Evolutionary conservation across 2,329 filamentous ascomycete genomes (phyloP).

Genomic region (Calonectria hongkongensis): DNA sequence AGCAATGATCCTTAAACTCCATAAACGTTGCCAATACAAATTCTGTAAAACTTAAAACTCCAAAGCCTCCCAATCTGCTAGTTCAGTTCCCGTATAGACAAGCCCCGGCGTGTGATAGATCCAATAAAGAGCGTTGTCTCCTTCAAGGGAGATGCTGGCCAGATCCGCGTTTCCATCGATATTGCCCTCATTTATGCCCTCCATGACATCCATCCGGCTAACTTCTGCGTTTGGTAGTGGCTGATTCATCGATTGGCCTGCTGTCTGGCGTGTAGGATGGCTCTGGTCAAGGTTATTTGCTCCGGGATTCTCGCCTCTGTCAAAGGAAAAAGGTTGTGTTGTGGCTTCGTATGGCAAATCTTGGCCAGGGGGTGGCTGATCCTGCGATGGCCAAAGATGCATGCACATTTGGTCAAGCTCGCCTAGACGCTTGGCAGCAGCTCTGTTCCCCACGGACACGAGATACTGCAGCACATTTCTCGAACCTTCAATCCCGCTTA

Average conservation of each 20-base stretch:
- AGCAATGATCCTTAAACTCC: background rate
- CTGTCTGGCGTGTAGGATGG: background rate
- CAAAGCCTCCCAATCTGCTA: slow-evolving; percentile 42
- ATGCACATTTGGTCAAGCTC: slow-evolving; percentile 47
- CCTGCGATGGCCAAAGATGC: slow-evolving; percentile 35
- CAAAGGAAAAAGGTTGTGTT: slow-evolving; percentile 34
- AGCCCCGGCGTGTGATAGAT: slow-evolving; percentile 41
- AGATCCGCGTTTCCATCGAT: slow-evolving; percentile 34
- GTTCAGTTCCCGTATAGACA: slow-evolving; percentile 38
- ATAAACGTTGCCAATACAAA: background rate
- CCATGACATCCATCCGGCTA: background rate
- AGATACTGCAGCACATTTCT: slow-evolving; percentile 41
- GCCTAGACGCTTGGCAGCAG: slow-evolving; percentile 39
- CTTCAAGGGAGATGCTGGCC: slow-evolving; percentile 41
- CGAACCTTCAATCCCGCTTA: slow-evolving; percentile 39
- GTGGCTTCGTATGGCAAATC: slow-evolving; percentile 30
- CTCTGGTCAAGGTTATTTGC: background rate
- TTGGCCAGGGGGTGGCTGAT: slow-evolving; percentile 28
- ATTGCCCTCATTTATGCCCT: slow-evolving; percentile 2
- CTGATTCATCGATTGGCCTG: background rate
- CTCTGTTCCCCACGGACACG: slow-evolving; percentile 40
- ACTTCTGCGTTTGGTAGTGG: background rate
- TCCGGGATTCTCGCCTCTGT: background rate
- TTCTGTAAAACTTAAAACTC: slow-evolving; percentile 16
- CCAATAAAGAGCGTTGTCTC: slow-evolving; percentile 43